phyloP scores from a whole-genome alignment of 768 basidiomycete species.

The Russula griseocarnosa region DNA sequence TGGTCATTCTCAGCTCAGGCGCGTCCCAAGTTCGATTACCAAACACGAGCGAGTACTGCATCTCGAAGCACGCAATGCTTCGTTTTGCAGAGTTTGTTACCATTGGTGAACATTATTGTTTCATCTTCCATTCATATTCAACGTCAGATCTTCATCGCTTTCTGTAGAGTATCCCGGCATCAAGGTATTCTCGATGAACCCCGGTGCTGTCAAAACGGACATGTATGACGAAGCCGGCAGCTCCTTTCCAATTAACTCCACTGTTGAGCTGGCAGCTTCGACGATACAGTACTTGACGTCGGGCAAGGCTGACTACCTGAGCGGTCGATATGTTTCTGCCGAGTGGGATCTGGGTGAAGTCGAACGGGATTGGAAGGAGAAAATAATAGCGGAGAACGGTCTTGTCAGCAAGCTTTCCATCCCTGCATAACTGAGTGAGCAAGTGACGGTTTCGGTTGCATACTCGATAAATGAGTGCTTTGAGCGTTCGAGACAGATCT shows the following conservation, averaged over 20 bases:
- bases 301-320: conserved; percentile 16
- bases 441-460: too few relatives aligned
- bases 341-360: conserved; percentile 15
- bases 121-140: neutral
- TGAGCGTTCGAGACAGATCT: too few relatives aligned
- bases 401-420: conserved; percentile 12
- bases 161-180: conserved; percentile 11
- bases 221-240: neutral
- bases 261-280: neutral
- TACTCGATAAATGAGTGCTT: too few relatives aligned
- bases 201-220: neutral
- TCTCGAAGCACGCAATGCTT: conserved; percentile 14
- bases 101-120: conserved; percentile 3
- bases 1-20: neutral
- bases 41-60: conserved; percentile 13
- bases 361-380: conserved; percentile 16
- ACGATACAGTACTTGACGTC: conserved; percentile 13
- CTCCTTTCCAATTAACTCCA: neutral
- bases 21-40: neutral
- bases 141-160: neutral
- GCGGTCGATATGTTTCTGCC: conserved; percentile 3
- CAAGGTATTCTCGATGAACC: conserved; percentile 4
- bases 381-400: conserved; percentile 4
- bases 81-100: conserved; percentile 17
- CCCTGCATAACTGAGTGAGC: neutral